These are phyloP conservation scores for Saccharomycopsis oosterbeekiorum DNA, from an alignment of 805 yeast genomes.

Conservation along the genomic window DNA sequence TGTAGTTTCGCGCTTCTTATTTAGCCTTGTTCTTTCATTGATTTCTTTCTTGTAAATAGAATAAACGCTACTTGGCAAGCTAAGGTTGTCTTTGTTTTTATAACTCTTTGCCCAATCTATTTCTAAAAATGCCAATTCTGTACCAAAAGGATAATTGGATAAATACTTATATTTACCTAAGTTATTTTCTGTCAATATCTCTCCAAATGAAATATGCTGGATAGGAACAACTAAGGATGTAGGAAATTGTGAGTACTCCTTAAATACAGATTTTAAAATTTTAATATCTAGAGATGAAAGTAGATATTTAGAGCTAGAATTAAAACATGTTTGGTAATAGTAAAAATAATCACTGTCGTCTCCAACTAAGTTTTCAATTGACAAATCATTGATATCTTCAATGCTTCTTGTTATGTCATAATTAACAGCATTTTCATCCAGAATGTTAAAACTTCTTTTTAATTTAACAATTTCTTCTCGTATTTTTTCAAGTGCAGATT, in stretches of 20 bases:
- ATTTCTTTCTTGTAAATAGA: slow-evolving; percentile 45
- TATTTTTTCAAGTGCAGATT: slow-evolving; percentile 34
- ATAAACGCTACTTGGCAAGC: slow-evolving; percentile 34
- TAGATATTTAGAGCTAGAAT: slow-evolving; percentile 54
- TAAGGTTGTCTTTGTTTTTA: slow-evolving; percentile 17
- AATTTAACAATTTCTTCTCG: slow-evolving; percentile 21
- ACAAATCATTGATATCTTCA: not conserved
- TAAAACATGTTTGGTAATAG: slow-evolving; percentile 63
- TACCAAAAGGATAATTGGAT: slow-evolving; percentile 75
- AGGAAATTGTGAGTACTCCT: slow-evolving; percentile 60
- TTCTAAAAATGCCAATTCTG: slow-evolving; percentile 75
- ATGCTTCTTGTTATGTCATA: not conserved
- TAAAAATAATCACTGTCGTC: slow-evolving; percentile 45
- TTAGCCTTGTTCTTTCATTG: slow-evolving; percentile 42
- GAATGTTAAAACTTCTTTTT: slow-evolving; percentile 1
- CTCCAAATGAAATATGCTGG: slow-evolving; percentile 62
- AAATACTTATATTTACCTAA: slow-evolving; percentile 60
- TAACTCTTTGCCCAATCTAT: slow-evolving; percentile 59
- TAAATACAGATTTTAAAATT: slow-evolving; percentile 54
- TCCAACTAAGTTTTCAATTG: not conserved
- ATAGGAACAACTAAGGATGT: slow-evolving; percentile 47
- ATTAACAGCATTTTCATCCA: not conserved
- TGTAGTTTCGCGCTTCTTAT: slow-evolving; percentile 37
- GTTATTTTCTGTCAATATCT: slow-evolving; percentile 46
- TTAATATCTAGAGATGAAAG: slow-evolving; percentile 74